Evolutionary conservation across 1,139 yeast genomes (phyloP), one percentile per base, ranked within the genome.

Genomic region (Geotrichum siamense): DNA sequence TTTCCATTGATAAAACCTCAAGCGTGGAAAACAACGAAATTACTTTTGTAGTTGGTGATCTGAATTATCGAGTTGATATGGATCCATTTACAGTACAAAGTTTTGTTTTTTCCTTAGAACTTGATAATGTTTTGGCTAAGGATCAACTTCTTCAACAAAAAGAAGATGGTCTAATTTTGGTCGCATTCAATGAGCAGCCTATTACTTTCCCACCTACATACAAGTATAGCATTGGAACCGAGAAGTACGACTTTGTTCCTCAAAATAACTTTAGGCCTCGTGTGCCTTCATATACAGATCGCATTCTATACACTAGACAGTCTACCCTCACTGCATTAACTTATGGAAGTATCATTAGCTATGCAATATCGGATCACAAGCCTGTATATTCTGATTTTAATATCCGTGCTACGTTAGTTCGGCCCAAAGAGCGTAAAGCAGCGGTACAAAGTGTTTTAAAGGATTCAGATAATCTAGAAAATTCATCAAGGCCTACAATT

Each of bases 281-380:
- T 50, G 66, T 74, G 3, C 94, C 94, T 0, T 81, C 91, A 1
- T 84, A 86, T 72, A 83, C 94, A 0, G 95, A 84, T 56, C 66
- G 91, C 41, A 72, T 82, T 19, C 61, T 82, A 17, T 69, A 60
- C 52, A 38, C 41, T 2, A 9, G 5, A 10, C 28, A 34, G 13
- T 15, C 19, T 16, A 29, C 30, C n/a, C 33, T 41, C 44, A 38
- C 28, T 48, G 36, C 27, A 35, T 10, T 29, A 20, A 54, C 50
- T 4, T 58, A 58, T 45, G 38, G 33, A 3, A 42, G 52, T n/a
- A 43, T 48, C 15, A 41, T 39, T 53, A 58, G 55, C 39, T 74
- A 71, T 53, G 56, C 68, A 1, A 70, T 77, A 23, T 78, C 87
- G 0, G 94, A 84, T 57, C 94, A 84, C 60, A 67, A 81, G 40